A percentile compares a stretch with the other conserved stretches of the same genome.
phyloP scores from a whole-genome alignment of 2,329 filamentous ascomycete species.

The Thelonectria blattea region DNA sequence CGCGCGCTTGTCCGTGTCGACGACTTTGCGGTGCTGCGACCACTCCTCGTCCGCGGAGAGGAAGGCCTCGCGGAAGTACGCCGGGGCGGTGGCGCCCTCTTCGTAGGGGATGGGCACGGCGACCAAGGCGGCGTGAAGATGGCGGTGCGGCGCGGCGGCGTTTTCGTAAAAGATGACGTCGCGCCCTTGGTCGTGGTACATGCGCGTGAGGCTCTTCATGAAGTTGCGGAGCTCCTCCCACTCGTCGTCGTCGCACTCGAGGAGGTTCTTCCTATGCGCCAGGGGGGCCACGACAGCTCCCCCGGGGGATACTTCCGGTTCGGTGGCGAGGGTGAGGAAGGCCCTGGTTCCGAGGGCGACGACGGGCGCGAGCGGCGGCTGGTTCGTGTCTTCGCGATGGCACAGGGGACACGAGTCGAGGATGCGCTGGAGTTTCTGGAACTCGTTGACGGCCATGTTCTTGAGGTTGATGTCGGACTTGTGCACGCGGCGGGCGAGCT shows the following conservation, averaged over 20 bases:
- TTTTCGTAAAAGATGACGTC: conserved; percentile 99
- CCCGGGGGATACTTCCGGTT: conserved; percentile 84
- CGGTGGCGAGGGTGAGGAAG: conserved; percentile 86
- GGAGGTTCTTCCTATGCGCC: conserved; percentile 83
- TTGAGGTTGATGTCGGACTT: conserved; percentile 88
- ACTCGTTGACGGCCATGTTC: conserved; percentile 85
- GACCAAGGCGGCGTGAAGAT: conserved; percentile 83
- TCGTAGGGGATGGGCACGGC: conserved; percentile 89
- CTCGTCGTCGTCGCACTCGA: conserved; percentile 99
- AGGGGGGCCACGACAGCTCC: conserved; percentile 89
- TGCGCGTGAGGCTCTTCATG: conserved; percentile 92
- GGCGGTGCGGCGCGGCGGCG: conserved; percentile 79
- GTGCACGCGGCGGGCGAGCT: conserved; percentile 84
- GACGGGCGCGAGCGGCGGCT: conserved; percentile 81
- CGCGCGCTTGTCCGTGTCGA: conserved; percentile 77
- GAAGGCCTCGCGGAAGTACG: conserved; percentile 95
- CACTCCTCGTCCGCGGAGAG: conserved; percentile 88
- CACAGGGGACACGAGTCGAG: conserved; percentile 90
- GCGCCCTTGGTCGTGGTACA: conserved; percentile 92
- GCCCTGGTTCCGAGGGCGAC: conserved; percentile 85
- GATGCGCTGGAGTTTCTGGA: conserved; percentile 85
- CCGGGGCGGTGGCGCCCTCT: conserved; percentile 88
- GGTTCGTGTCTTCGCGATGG: conserved; percentile 81
- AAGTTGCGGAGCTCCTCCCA: conserved; percentile 99
- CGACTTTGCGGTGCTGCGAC: conserved; percentile 93